Evolutionary conservation across 2,329 filamentous ascomycete genomes (phyloP).

Genomic region (Fusarium sp.): DNA sequence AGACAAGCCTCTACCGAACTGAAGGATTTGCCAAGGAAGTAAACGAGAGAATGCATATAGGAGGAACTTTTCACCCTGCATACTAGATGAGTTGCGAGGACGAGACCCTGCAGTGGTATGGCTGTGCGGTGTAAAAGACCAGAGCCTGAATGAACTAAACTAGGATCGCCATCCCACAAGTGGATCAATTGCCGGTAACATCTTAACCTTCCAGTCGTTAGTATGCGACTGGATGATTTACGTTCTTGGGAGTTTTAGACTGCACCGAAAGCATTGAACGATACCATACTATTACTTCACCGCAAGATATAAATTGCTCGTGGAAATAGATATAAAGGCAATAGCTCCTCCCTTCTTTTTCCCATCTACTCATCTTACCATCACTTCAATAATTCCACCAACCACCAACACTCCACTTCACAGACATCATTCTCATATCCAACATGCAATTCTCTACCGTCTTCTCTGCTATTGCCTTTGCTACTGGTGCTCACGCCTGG

Average conservation of each 20-base stretch:
- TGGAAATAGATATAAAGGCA: background rate
- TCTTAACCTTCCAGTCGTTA: no score
- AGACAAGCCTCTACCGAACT: background rate
- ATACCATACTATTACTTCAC: no score
- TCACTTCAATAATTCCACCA: background rate
- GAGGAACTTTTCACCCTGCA: no score
- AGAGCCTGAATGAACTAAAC: background rate
- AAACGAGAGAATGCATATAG: no score
- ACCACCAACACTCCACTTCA: background rate
- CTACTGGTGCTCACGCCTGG: background rate
- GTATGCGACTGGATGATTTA: background rate
- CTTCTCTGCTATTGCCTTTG: background rate
- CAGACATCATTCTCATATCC: background rate
- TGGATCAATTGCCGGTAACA: no score
- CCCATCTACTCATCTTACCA: background rate
- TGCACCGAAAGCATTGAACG: no score
- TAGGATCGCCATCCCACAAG: background rate
- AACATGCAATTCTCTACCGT: background rate
- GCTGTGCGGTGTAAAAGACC: background rate
- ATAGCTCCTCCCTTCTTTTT: background rate
- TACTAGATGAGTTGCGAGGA: no score
- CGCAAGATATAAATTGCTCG: no score
- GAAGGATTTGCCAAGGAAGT: background rate
- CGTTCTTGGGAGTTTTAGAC: no score
- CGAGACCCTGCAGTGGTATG: background rate